Evolutionary conservation across 257 asterid species (phyloP).

Genomic region (Nyctanthes arbortristis): DNA sequence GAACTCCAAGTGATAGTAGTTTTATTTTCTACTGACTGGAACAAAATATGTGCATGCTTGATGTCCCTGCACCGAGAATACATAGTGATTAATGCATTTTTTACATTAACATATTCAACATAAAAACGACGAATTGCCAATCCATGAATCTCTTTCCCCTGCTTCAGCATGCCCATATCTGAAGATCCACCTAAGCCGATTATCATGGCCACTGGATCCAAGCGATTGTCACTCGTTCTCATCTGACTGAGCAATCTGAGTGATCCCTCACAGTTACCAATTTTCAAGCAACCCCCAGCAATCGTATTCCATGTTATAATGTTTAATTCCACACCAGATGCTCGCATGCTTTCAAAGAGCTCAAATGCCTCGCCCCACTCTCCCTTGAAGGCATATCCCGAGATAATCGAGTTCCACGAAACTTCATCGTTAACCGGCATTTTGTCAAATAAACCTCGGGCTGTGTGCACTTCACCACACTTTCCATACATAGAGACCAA

Average conservation of each 20-base stretch:
- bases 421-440: constrained; percentile 69
- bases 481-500: constrained; percentile 85
- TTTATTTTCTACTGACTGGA: constrained; percentile 46
- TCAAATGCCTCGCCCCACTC: constrained; percentile 72
- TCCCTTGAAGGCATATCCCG: constrained; percentile 67
- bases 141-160: constrained; percentile 78
- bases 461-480: constrained; percentile 66
- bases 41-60: constrained; percentile 53
- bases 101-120: constrained; percentile 47
- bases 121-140: constrained; percentile 60
- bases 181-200: constrained; percentile 81
- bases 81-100: constrained; percentile 65
- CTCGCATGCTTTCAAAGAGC: constrained; percentile 64
- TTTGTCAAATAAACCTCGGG: constrained; percentile 59
- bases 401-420: constrained; percentile 82
- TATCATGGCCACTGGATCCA: constrained; percentile 76
- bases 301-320: constrained; percentile 73
- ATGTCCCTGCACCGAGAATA: constrained; percentile 79
- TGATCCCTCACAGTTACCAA: constrained; percentile 53
- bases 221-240: constrained; percentile 34
- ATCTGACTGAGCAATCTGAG: constrained; percentile 65
- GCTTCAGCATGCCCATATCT: constrained; percentile 47
- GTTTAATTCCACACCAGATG: constrained; percentile 39
- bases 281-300: constrained; percentile 69
- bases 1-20: constrained; percentile 75